phyloP scores from a whole-genome alignment of 2,329 filamentous ascomycete species.

The Pseudocercospora vitis region DNA sequence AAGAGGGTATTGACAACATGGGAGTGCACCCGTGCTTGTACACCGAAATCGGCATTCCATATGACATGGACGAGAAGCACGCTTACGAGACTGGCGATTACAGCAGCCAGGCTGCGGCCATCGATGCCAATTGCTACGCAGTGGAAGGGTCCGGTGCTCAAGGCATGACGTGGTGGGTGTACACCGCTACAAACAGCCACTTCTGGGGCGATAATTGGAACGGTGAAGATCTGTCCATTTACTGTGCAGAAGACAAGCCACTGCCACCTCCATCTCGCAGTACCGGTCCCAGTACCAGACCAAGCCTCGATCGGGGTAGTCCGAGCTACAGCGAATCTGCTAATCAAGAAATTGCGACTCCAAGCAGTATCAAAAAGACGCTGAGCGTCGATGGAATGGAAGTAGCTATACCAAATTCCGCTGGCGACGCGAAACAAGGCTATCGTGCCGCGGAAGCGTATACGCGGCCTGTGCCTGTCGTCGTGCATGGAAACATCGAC shows the following conservation, averaged over 20 bases:
- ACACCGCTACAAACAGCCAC: slow-evolving; percentile 80
- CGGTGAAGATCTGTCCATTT: slow-evolving; percentile 91
- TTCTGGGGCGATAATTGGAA: slow-evolving; percentile 94
- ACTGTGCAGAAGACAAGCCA: slow-evolving; percentile 75
- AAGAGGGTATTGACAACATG: slow-evolving; percentile 86
- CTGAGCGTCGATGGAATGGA: slow-evolving; percentile 59
- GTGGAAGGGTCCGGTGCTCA: slow-evolving; percentile 80
- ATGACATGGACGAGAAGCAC: slow-evolving; percentile 96
- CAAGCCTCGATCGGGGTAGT: slow-evolving; percentile 51
- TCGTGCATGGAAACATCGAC: slow-evolving; percentile 68
- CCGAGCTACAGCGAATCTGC: slow-evolving; percentile 55
- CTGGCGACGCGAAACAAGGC: slow-evolving; percentile 47
- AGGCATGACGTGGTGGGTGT: slow-evolving; percentile 88
- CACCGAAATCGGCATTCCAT: slow-evolving; percentile 95
- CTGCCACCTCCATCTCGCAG: slow-evolving; percentile 49
- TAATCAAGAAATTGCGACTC: slow-evolving; percentile 62
- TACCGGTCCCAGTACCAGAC: slow-evolving; percentile 49
- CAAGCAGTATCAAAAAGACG: slow-evolving; percentile 71
- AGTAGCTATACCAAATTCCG: slow-evolving; percentile 3
- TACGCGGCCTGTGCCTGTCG: slow-evolving; percentile 78
- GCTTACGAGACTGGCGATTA: slow-evolving; percentile 97
- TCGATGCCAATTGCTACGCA: slow-evolving; percentile 95
- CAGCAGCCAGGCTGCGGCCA: slow-evolving; percentile 82
- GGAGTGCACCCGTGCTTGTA: slow-evolving; percentile 86
- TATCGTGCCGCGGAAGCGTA: slow-evolving; percentile 91